Conservation (phyloP, 306 rosid genomes). For the Acacia crassicarpa region DNA sequence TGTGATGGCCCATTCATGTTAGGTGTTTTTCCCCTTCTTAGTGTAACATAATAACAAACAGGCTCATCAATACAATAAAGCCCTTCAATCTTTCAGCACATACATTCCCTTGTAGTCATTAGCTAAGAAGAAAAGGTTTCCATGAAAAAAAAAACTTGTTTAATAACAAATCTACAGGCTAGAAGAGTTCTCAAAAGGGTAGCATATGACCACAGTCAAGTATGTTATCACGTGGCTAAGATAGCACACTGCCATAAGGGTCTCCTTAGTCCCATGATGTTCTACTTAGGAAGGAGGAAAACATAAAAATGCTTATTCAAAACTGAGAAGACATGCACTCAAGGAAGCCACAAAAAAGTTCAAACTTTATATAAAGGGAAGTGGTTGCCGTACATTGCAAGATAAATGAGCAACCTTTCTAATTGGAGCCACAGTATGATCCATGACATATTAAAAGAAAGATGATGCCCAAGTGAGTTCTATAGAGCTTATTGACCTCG, state of each 20-base stretch:
- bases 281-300: not conserved
- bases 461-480: not conserved
- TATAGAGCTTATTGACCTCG: not conserved
- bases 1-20: not conserved
- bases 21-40: not conserved
- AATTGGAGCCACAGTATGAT: not conserved
- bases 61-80: not conserved
- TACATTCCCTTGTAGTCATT: not conserved
- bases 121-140: not conserved
- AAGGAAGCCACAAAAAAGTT: not conserved
- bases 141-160: not conserved
- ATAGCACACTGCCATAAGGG: not conserved
- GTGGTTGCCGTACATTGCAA: not conserved
- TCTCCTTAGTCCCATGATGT: not conserved
- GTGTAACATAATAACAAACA: not conserved
- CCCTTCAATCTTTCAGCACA: not conserved
- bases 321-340: not conserved
- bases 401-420: not conserved
- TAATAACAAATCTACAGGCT: not conserved
- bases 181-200: not conserved
- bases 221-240: not conserved
- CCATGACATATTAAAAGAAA: not conserved
- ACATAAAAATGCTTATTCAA: not conserved
- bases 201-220: not conserved
- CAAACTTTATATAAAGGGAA: not conserved